Evolutionary conservation across 2,329 filamentous ascomycete species (phyloP), one percentile per base, ranked within the genome.

Genomic region (Phaeosphaeriaceae sp.): DNA sequence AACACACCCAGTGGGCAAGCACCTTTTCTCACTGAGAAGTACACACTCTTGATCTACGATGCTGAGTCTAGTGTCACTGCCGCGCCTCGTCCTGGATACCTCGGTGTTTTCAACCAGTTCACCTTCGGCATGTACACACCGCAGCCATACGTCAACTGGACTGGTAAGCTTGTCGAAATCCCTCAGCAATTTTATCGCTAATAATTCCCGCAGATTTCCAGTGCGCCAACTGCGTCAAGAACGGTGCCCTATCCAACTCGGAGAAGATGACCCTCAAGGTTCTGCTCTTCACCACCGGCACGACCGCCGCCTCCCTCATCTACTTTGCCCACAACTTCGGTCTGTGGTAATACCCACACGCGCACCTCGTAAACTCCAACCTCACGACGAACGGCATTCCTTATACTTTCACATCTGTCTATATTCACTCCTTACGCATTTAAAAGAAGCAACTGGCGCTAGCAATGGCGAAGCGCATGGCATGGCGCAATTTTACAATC

Each of bases 11-110:
- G 69, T 1, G 66, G 70, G 56, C 66, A 75, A 58, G 57, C 77
- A 9, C 84, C 84, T 7, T 79, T 89, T 54, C 74, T 88, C 35
- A 81, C 79, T 9, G 87, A 87, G 49, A 87, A 83, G 47, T 91
- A 90, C 74, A 90, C 87, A 1, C 79, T 91, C 44, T 78, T 88
- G 55, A 83, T 91, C 56, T 86, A 88, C 68, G 88, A 91, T 73
- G 80, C 84, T 8, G 78, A 80, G 26, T 82, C 81, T 60, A 82
- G 81, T 17, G 77, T 85, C 43, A 84, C 77, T 21, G 84, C 85
- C 4, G 77, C 81, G 19, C 77, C 87, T 1, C 73, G 71, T 15
- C 80, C 88, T 0, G 88, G 88, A 6, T 82, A 88, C 68, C 73
- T 91, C 46, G 80, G 77, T 17, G 78, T 81, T 2, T 84, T 79